Evolutionary conservation across 2,329 filamentous ascomycete genomes (phyloP), one percentile per base, ranked within the genome.

Genomic region (Fusarium sp.): DNA sequence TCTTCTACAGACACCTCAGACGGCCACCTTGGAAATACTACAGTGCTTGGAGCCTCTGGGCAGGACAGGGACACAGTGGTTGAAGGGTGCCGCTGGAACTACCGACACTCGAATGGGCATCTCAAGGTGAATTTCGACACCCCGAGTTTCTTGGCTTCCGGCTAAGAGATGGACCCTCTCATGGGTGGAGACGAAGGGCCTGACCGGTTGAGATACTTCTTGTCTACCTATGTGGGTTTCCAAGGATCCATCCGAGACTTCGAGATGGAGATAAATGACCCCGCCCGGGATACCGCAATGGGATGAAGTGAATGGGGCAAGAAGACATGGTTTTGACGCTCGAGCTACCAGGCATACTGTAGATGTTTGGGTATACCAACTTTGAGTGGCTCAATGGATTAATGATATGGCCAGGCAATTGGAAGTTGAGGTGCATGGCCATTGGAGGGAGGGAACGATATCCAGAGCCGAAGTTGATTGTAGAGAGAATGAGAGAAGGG

Each of bases 171-270:
- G 33, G 46, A 20, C 44, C 9, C 29, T 68, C 18, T 49, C 29
- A n/a, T 25, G 44, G 27, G 62, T 70, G 67, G 67, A 40, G 65
- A 69, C 62, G 29, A 20, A 62, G 44, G 62, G n/a, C 40, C 58
- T 62, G 34, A 34, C 18, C 10, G 40, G 40, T 42, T 23, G 53
- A 42, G 31, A 44, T 58, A 36, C 36, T 18, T 31, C 33, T 14
- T 44, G 44, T 50, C 25, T 58, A 40, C 25, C 18, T 44, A 33
- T 42, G 67, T 69, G 58, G 63, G 55, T 54, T 55, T 53, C 42
- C 61, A 56, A 36, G 36, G 53, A 68, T 44, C 50, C 49, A 33
- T 51, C 42, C 50, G 25, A n/a, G 53, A 42, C 54, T 29, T 49
- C 33, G 44, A 69, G 51, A 60, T 55, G 55, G 60, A 44, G 23